These are phyloP conservation scores for Kockiozyma suomiensis DNA, from an alignment of 805 yeast genomes.

Conservation along the genomic window DNA sequence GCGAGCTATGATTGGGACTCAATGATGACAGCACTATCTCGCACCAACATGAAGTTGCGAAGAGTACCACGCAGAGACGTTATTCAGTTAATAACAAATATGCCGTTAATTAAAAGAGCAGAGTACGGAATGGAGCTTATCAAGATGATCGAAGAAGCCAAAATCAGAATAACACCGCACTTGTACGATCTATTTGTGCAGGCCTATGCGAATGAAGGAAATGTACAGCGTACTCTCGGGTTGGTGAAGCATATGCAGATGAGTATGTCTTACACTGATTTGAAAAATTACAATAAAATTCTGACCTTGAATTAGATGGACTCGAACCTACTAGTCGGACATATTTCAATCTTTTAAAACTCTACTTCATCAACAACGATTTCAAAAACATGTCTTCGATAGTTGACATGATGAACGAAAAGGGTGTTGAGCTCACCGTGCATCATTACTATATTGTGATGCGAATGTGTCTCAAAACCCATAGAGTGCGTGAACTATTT, in stretches of 20 bases:
- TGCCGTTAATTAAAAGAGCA: slow-evolving; percentile 39
- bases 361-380: slow-evolving; percentile 38
- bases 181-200: slow-evolving; percentile 39
- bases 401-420: slow-evolving; percentile 35
- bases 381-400: slow-evolving; percentile 34
- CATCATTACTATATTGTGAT: slow-evolving; percentile 22
- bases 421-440: slow-evolving; percentile 36
- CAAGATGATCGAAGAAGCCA: slow-evolving; percentile 32
- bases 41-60: slow-evolving; percentile 32
- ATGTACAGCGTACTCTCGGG: slow-evolving; percentile 33
- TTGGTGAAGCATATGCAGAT: slow-evolving; percentile 34
- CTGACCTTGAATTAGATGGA: slow-evolving; percentile 17
- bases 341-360: slow-evolving; percentile 42
- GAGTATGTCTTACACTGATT: background rate
- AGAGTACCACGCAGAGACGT: slow-evolving; percentile 36
- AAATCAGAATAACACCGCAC: background rate
- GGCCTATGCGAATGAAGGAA: slow-evolving; percentile 41
- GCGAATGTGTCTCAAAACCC: slow-evolving; percentile 34
- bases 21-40: slow-evolving; percentile 26
- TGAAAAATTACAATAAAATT: background rate
- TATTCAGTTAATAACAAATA: slow-evolving; percentile 31
- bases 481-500: slow-evolving; percentile 61
- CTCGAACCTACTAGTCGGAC: slow-evolving; percentile 38
- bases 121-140: slow-evolving; percentile 31
- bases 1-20: slow-evolving; percentile 34